Percentiles rank a stretch among this genome's conserved stretches.
These are phyloP conservation scores for Deinandra increscens DNA, from an alignment of 129 eudicot genomes.

Conservation along the genomic window DNA sequence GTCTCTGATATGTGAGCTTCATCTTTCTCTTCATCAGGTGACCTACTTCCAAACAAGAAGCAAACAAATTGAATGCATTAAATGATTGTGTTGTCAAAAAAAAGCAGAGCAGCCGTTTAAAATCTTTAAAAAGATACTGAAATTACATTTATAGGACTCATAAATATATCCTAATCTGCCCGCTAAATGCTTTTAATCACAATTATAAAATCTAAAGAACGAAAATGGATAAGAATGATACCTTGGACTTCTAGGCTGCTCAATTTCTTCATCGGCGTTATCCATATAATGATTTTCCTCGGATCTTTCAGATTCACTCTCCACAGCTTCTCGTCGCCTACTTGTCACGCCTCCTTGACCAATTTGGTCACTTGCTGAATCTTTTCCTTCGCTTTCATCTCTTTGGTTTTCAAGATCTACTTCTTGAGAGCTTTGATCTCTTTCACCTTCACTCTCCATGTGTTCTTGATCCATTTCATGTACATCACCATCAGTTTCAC, in stretches of 20 bases:
- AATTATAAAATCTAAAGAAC: not conserved
- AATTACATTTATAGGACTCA: not conserved
- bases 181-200: slow-evolving; percentile 15
- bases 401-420: slow-evolving; percentile 67
- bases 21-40: slow-evolving; percentile 77
- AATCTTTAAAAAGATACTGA: not conserved
- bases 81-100: not conserved
- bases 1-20: slow-evolving; percentile 58
- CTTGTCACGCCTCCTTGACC: slow-evolving; percentile 82
- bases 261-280: slow-evolving; percentile 84
- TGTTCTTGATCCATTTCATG: slow-evolving; percentile 64
- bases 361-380: slow-evolving; percentile 69
- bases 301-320: slow-evolving; percentile 89
- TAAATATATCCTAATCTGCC: slow-evolving; percentile 8
- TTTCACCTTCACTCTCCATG: slow-evolving; percentile 89
- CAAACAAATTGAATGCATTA: not conserved
- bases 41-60: slow-evolving; percentile 40
- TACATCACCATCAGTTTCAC: slow-evolving; percentile 84
- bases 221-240: slow-evolving; percentile 20
- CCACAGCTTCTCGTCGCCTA: slow-evolving; percentile 69
- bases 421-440: slow-evolving; percentile 87
- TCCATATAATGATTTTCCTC: slow-evolving; percentile 75
- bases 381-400: slow-evolving; percentile 82
- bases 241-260: slow-evolving; percentile 78
- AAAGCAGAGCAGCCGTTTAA: not conserved